Evolutionary conservation across 2,329 filamentous ascomycete species (phyloP), one percentile per base, ranked within the genome.

Genomic region (Penicillium sp.): DNA sequence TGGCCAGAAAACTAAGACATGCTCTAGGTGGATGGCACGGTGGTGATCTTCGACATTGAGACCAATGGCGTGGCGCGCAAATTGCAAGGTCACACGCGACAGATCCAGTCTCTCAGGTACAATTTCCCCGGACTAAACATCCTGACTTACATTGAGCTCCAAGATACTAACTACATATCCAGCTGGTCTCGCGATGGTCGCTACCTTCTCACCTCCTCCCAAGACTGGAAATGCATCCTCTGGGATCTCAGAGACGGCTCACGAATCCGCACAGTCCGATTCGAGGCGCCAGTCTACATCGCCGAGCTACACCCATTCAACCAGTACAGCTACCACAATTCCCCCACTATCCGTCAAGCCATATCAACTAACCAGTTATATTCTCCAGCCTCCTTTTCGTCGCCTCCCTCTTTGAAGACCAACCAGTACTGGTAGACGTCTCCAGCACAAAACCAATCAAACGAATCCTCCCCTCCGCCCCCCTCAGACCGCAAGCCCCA

Each of bases 1-100:
- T 6, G 1, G 8, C 19, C 31, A 9, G 19, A 38, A 48, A 41
- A 49, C 65, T 49, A 65, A 49, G n/a, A 68, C 61, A 8, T 49
- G 9, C n/a, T 55, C 44, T 62, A 84, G 82, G 81, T 85, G 61
- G 94, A 99, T 78, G 94, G 94, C 65, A 94, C 91, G 6, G 89
- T 99, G 41, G 91, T 96, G 55, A 89, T 99, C 47, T 99, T 96
- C 83, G 94, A 99, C 72, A 86, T 97, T 49, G 96, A 99, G 77
- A 99, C 96, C 10, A 96, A 96, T 82, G 93, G 94, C 38, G 91
- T 97, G 5, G 94, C 94, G 58, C 89, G 92, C 71, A 99, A 97
- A 78, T 81, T 99, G 62, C 87, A 91, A 64, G 94, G 93, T 13
- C 94, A 99, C 77, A 96, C 90, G 50, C 88, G 91, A 71, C 93